Percentiles rank a stretch among this genome's conserved stretches.
Evolutionary conservation across 352 stramenopile species (phyloP).

Genomic region (Globisporangium lucens): DNA sequence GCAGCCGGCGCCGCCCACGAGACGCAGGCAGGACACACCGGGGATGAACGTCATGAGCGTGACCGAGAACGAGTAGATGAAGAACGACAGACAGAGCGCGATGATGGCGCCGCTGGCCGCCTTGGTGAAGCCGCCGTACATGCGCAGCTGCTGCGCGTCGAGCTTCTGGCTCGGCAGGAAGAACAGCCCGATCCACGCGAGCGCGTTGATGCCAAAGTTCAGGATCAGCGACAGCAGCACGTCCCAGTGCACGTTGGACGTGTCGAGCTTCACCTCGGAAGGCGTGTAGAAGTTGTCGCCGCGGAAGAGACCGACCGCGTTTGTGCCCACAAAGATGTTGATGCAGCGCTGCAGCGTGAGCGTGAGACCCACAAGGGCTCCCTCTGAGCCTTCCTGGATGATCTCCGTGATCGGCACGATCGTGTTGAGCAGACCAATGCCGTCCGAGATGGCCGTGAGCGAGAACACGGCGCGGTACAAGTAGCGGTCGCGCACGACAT

Average conservation of each 20-base stretch:
- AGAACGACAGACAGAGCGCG: slow-evolving; percentile 10
- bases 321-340: slow-evolving; percentile 31
- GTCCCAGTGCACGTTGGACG: slow-evolving; percentile 11
- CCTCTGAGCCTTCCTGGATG: slow-evolving; percentile 28
- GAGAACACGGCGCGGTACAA: slow-evolving; percentile 20
- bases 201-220: slow-evolving; percentile 32
- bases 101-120: slow-evolving; percentile 16
- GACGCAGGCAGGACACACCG: background rate
- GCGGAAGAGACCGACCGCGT: slow-evolving; percentile 24
- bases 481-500: slow-evolving; percentile 23
- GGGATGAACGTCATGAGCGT: slow-evolving; percentile 20
- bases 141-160: slow-evolving; percentile 58
- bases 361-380: slow-evolving; percentile 22
- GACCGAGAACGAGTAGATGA: slow-evolving; percentile 17
- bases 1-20: background rate
- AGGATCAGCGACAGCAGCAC: slow-evolving; percentile 28
- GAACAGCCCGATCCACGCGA: slow-evolving; percentile 22
- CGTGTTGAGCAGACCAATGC: slow-evolving; percentile 26
- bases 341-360: slow-evolving; percentile 27
- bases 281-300: slow-evolving; percentile 25
- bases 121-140: slow-evolving; percentile 58
- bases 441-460: slow-evolving; percentile 26
- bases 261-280: slow-evolving; percentile 19
- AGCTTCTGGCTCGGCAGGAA: slow-evolving; percentile 47
- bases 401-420: slow-evolving; percentile 36